phyloP scores from a whole-genome alignment of 148 eudicot genomes.

The Oxyria digyna region DNA sequence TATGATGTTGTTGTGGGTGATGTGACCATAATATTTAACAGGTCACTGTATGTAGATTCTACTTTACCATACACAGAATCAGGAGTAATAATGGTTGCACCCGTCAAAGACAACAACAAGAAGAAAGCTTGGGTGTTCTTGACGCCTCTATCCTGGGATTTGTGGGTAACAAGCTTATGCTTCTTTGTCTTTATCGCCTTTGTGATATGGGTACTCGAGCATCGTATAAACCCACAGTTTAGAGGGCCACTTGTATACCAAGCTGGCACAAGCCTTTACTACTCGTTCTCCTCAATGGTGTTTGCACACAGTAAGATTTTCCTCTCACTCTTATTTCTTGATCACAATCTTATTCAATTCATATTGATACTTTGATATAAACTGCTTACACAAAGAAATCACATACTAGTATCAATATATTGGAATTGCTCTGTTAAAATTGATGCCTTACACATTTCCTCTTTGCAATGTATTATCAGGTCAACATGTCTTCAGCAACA shows the following conservation, averaged over 20 bases:
- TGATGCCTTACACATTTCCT: neutral
- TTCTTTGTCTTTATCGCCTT: slow-evolving; percentile 57
- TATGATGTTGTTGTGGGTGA: slow-evolving; percentile 61
- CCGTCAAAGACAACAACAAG: slow-evolving; percentile 25
- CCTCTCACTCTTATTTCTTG: no score
- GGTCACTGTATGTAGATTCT: slow-evolving; percentile 42
- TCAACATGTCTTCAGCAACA: slow-evolving; percentile 42
- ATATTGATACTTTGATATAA: no score
- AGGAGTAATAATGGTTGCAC: slow-evolving; percentile 47
- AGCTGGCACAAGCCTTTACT: slow-evolving; percentile 55
- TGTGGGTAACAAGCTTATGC: slow-evolving; percentile 46
- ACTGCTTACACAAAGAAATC: no score
- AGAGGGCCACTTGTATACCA: slow-evolving; percentile 45
- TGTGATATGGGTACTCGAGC: slow-evolving; percentile 66
- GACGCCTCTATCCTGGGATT: slow-evolving; percentile 44
- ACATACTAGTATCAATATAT: neutral
- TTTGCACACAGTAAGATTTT: slow-evolving; percentile 57
- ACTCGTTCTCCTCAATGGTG: slow-evolving; percentile 59
- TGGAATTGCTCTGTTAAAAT: neutral
- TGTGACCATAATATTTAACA: slow-evolving; percentile 32
- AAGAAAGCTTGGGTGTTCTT: slow-evolving; percentile 60
- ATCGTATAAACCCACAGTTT: slow-evolving; percentile 45
- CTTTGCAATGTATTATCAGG: slow-evolving; percentile 13
- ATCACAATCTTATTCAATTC: no score
- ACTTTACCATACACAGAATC: slow-evolving; percentile 56